Evolutionary conservation across 2,329 filamentous ascomycete species (phyloP).

Genomic region (Apiospora hydei): DNA sequence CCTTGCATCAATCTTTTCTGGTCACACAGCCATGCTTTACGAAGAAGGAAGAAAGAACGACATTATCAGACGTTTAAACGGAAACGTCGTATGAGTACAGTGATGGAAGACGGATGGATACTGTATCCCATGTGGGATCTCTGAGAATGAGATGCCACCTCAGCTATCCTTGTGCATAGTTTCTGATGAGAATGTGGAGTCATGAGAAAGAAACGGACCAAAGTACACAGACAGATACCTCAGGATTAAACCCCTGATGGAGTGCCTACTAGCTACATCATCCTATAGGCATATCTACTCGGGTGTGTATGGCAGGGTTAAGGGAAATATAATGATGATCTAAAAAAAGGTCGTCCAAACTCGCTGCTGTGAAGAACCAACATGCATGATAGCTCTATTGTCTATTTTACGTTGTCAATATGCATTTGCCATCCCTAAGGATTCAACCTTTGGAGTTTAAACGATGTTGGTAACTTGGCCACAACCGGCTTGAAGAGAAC

Average conservation of each 20-base stretch:
- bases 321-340: conserved; percentile 18
- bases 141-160: conserved; percentile 32
- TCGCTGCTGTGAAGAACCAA: neutral
- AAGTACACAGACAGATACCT: neutral
- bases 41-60: neutral
- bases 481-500: neutral
- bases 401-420: neutral
- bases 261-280: neutral
- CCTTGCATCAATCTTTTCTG: conserved; percentile 43
- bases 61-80: conserved; percentile 9
- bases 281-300: conserved; percentile 13
- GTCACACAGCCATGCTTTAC: conserved; percentile 30
- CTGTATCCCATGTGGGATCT: conserved; percentile 21
- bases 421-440: too few relatives aligned
- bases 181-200: conserved; percentile 10
- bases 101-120: conserved; percentile 9
- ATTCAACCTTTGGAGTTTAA: neutral
- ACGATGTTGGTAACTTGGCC: neutral
- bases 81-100: conserved; percentile 16
- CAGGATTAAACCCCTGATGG: neutral
- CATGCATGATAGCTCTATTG: neutral
- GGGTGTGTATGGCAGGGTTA: neutral
- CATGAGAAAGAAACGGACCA: conserved; percentile 1
- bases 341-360: neutral
- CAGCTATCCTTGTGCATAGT: conserved; percentile 14